Percentiles rank a stretch among this genome's conserved stretches.
These are phyloP conservation scores for Boletellus emodensis DNA, from an alignment of 768 basidiomycete genomes.

Conservation along the genomic window DNA sequence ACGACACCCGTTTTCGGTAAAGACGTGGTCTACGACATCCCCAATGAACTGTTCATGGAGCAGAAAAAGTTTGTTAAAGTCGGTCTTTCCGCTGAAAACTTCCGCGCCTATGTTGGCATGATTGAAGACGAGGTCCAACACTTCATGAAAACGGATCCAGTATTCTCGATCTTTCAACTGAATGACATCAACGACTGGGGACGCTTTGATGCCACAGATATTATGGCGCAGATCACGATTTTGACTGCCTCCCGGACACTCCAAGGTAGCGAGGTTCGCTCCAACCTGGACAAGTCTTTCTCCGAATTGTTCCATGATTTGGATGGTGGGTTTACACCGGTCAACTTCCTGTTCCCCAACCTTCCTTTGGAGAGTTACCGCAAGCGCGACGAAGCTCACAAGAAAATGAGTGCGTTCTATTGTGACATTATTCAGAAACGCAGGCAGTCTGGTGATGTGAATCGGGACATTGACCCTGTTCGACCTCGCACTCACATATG, in stretches of 20 bases:
- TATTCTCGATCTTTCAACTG: conserved; percentile 59
- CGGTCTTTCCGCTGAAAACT: conserved; percentile 88
- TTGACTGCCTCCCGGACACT: conserved; percentile 91
- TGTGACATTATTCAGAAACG: conserved; percentile 79
- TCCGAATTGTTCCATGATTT: conserved; percentile 82
- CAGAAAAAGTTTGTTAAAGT: conserved; percentile 99
- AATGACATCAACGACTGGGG: conserved; percentile 77
- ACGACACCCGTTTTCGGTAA: conserved; percentile 96
- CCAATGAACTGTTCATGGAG: conserved; percentile 96
- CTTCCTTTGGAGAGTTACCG: conserved; percentile 89
- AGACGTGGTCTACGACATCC: conserved; percentile 95
- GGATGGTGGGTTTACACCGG: conserved; percentile 92
- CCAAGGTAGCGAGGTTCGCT: conserved; percentile 89
- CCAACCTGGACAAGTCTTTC: conserved; percentile 73
- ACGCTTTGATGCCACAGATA: conserved; percentile 65
- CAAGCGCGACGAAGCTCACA: conserved; percentile 83
- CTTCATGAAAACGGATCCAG: conserved; percentile 62
- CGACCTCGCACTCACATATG: not conserved
- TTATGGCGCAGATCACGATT: conserved; percentile 86
- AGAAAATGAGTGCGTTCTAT: conserved; percentile 93
- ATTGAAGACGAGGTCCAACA: conserved; percentile 72
- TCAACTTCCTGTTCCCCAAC: conserved; percentile 95
- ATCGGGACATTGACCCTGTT: conserved; percentile 4
- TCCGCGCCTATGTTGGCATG: conserved; percentile 79
- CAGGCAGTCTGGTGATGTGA: conserved; percentile 44